Base-by-base conservation (phyloP, 179 eudicot genomes). In the Pouteria campechiana region DNA sequence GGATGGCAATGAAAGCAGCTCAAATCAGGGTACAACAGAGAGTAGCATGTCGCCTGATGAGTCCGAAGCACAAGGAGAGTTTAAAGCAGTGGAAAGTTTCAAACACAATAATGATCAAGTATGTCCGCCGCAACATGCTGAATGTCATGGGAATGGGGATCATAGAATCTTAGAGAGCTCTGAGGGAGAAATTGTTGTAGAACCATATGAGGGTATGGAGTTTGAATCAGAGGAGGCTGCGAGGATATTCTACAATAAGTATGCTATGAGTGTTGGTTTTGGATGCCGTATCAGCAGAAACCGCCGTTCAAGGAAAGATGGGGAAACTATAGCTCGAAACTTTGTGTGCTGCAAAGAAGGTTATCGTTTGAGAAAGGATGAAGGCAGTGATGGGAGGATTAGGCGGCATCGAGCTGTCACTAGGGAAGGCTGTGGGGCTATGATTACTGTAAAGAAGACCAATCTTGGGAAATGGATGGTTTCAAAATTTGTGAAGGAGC, bases 401-500 rank as follows among this genome's bases (percentile, higher is more conserved):
- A n/a, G n/a, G n/a, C n/a, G n/a, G n/a, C n/a, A n/a, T n/a, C n/a
- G 54, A 23, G 55, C 50, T 2, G 22, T 60, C 57, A 58, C 63
- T 12, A 58, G 65, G 14, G 65, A 49, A 45, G 71, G 71, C 7
- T 73, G 74, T 48, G 64, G 56, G 49, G 74, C 74, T 16, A 49
- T 51, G 46, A 57, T 73, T 25, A 48, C 57, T 11, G 52, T 63
- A 16, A 68, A 56, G 67, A 46, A 53, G 48, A 65, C 63, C 23
- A 64, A 68, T 40, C 44, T 62, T 1, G 78, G 71, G 34, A 72
- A 68, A 46, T 73, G 79, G 79, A 40, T 64, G 11, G 71, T 68
- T 18, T 56, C 74, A 4, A 55, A 49, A 39, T 63, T 58, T 15
- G 48, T 63, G 33, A 61, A 59, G 57, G 78, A 72, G 19, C 96